phyloP scores from a whole-genome alignment of 2,329 filamentous ascomycete genomes.

The Leptodontidium sp. region DNA sequence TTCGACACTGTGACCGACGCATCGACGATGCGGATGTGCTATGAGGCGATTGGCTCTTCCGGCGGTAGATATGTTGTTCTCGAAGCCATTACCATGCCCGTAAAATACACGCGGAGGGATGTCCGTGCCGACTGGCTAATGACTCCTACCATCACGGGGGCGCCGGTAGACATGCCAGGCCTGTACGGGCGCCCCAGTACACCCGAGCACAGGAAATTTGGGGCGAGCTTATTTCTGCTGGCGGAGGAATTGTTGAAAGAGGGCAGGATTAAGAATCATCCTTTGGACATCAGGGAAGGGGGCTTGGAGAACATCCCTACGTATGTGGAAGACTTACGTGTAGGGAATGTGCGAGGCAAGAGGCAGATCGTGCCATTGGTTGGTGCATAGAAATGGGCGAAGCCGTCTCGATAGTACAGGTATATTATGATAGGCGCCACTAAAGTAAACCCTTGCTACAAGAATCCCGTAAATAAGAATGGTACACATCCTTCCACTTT shows the following conservation, averaged over 20 bases:
- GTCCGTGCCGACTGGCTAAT: slow-evolving; percentile 46
- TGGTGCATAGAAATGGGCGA: neutral
- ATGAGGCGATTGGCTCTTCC: slow-evolving; percentile 48
- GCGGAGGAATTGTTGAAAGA: neutral
- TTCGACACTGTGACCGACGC: slow-evolving; percentile 51
- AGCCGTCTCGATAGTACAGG: neutral
- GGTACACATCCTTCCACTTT: too few species aligned
- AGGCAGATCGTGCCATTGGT: neutral
- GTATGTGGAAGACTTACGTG: neutral
- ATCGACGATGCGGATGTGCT: slow-evolving; percentile 48
- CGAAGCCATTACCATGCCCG: slow-evolving; percentile 21
- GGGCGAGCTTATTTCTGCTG: slow-evolving; percentile 2
- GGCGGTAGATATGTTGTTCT: slow-evolving; percentile 43
- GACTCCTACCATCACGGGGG: slow-evolving; percentile 43
- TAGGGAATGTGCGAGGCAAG: neutral
- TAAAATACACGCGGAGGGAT: slow-evolving; percentile 10
- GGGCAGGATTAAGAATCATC: neutral
- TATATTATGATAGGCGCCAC: neutral
- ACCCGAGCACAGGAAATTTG: neutral
- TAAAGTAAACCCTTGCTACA: too few species aligned
- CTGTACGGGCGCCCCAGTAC: neutral
- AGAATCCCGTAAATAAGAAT: too few species aligned
- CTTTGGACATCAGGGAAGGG: neutral
- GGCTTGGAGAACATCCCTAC: neutral
- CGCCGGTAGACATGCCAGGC: slow-evolving; percentile 34